Conservation (phyloP, 2,329 filamentous ascomycete species). For the Nemania abortiva region DNA sequence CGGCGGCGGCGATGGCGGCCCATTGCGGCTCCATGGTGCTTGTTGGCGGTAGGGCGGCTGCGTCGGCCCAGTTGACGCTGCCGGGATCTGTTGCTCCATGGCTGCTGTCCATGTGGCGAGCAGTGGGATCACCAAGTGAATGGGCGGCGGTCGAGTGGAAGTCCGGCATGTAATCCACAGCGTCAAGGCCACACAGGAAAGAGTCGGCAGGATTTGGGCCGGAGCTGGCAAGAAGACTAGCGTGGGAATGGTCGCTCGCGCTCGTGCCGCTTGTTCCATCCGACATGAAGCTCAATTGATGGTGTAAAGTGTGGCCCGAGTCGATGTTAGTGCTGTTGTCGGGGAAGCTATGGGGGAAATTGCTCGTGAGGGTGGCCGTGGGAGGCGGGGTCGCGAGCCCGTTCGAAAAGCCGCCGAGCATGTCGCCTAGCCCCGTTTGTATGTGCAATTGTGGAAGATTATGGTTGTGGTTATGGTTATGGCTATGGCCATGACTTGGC, state of each 20-base stretch:
- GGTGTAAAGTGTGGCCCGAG: slow-evolving; percentile 43
- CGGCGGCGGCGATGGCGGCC: slow-evolving; percentile 38
- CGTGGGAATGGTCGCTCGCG: slow-evolving; percentile 46
- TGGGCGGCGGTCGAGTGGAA: slow-evolving; percentile 26
- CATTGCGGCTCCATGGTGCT: slow-evolving; percentile 40
- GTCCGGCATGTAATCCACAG: slow-evolving; percentile 37
- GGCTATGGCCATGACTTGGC: slow-evolving; percentile 40
- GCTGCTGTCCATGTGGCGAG: slow-evolving; percentile 28
- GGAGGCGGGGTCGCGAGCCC: slow-evolving; percentile 70
- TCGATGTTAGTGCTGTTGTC: slow-evolving; percentile 41
- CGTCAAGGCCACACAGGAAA: slow-evolving; percentile 50
- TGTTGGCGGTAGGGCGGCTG: slow-evolving; percentile 18
- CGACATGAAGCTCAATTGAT: slow-evolving; percentile 56
- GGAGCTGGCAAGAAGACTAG: slow-evolving; percentile 26
- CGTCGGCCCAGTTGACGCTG: slow-evolving; percentile 43
- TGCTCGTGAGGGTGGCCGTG: slow-evolving; percentile 63
- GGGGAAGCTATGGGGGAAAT: slow-evolving; percentile 60
- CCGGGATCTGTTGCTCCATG: slow-evolving; percentile 11
- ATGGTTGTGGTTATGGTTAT: slow-evolving; percentile 39
- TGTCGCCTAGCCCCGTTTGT: slow-evolving; percentile 45
- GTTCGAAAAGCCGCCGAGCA: slow-evolving; percentile 63
- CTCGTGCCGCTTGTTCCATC: slow-evolving; percentile 50
- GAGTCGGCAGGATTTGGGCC: slow-evolving; percentile 41
- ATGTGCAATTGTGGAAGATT: slow-evolving; percentile 35
- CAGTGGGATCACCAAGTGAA: slow-evolving; percentile 33